Evolutionary conservation across 129 eudicot species (phyloP), one percentile per base, ranked within the genome.

Genomic region (Kitagawia praeruptora): DNA sequence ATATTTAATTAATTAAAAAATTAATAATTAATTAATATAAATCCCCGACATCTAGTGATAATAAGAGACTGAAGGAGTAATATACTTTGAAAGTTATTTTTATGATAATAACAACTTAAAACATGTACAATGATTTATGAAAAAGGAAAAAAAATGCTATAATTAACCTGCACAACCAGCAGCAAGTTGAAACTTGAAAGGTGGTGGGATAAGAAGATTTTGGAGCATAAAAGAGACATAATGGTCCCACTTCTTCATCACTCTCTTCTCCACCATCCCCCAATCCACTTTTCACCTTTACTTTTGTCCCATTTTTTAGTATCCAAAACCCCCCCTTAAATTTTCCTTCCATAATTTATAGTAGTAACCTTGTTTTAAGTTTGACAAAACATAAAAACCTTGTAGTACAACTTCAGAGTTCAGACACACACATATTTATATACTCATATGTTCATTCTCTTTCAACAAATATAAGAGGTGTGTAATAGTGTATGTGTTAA

Each of bases 191-290:
- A 75, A 53, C 34, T 49, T 79, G 83, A 12, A 10, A 45, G 27
- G n/a, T 79, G 81, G 53, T 23, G 38, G 47, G 69, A 34, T 82
- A 83, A 80, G 84, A 12, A 23, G 67, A 58, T n/a, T 48, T 86
- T 84, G 80, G 91, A 82, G 93, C 96, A 91, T 89, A 85, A 69
- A 80, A 83, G 88, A 85, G 93, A 91, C 96, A 87, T 12, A 77
- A 34, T 81, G 96, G 89, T 44, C 96, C 96, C 91, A 67, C 78
- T 75, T 70, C 79, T 66, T 87, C 49, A 88, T 83, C 80, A 86
- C 80, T 83, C 78, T 64, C 83, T 86, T 5, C 42, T 10, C 42
- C n/a, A 37, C 46, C 46, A 19, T 38, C 5, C 46, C 6, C 46
- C 25, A 18, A 6, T 11, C 77, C 49, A 40, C 75, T 21, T 40